A percentile compares a stretch with the other conserved stretches of the same genome.
These are phyloP conservation scores for Saccharum hybrid DNA, from an alignment of 202 grass and related monocot species.

Conservation along the genomic window DNA sequence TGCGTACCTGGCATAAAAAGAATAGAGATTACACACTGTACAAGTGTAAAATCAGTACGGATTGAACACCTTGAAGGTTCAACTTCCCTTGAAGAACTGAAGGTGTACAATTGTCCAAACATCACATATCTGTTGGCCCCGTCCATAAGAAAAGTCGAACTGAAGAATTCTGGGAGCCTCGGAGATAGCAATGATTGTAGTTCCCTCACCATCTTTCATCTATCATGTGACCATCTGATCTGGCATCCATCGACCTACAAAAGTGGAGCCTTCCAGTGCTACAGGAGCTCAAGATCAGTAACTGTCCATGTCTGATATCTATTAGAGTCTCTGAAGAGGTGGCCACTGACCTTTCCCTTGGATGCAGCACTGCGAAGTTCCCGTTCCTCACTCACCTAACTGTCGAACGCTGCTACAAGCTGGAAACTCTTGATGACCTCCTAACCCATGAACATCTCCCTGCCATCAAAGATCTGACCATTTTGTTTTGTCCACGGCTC, in stretches of 20 bases:
- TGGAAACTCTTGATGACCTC: slow-evolving; percentile 18
- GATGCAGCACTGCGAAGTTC: neutral
- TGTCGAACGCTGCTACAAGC: neutral
- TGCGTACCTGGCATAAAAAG: neutral
- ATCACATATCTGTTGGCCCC: neutral
- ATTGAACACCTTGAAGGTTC: neutral
- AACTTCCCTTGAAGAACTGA: neutral
- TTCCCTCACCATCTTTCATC: neutral
- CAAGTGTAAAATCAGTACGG: neutral
- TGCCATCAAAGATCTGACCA: neutral
- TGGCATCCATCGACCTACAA: neutral
- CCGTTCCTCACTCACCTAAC: neutral
- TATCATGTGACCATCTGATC: neutral
- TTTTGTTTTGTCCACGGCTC: neutral
- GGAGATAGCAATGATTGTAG: neutral
- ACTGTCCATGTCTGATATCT: neutral
- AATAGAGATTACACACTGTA: neutral
- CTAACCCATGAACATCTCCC: neutral
- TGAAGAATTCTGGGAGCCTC: neutral
- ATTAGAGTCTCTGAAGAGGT: neutral
- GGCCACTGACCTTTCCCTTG: neutral
- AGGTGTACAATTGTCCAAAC: neutral
- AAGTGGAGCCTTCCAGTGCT: neutral
- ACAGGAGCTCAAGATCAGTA: neutral
- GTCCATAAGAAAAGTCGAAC: neutral